Conservation (phyloP, 1,139 yeast species). For the Debaryomyces fabryi region DNA sequence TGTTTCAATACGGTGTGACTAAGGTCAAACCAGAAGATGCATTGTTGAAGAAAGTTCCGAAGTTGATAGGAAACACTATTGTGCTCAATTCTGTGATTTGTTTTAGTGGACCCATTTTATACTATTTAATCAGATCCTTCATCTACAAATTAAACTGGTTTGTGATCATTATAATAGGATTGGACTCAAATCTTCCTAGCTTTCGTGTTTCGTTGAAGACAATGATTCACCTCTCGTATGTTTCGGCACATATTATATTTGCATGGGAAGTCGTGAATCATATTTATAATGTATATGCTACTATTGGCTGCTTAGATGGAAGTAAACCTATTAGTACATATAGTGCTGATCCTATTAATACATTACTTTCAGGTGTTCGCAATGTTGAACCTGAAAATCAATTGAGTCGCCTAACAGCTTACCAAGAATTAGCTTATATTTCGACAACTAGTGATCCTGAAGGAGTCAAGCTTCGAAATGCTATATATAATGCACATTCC, state of each 20-base stretch:
- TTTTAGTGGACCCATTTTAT: conserved; percentile 48
- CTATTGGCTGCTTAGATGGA: conserved; percentile 81
- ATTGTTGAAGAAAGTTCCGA: conserved; percentile 34
- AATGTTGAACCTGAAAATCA: conserved; percentile 48
- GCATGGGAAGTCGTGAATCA: conserved; percentile 68
- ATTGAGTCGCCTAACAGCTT: conserved; percentile 67
- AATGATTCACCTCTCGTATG: conserved; percentile 36
- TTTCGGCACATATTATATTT: conserved; percentile 43
- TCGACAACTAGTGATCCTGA: conserved; percentile 52
- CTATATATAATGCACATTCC: conserved; percentile 56
- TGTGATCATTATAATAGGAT: conserved; percentile 29
- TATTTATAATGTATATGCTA: conserved; percentile 70
- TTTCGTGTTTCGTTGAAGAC: conserved; percentile 41
- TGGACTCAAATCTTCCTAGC: conserved; percentile 37
- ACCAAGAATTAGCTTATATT: conserved; percentile 70
- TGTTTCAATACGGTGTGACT: conserved; percentile 49
- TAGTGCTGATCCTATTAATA: conserved; percentile 72
- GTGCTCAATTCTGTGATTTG: conserved; percentile 34
- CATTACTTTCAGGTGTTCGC: conserved; percentile 73
- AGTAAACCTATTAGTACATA: conserved; percentile 68
- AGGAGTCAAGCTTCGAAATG: conserved; percentile 47
- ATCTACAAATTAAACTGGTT: conserved; percentile 45
- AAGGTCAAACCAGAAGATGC: conserved; percentile 44
- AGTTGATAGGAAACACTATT: conserved; percentile 39
- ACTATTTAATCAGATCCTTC: conserved; percentile 43